Conservation (phyloP, 345 rosid species). For the Microcos paniculata region DNA sequence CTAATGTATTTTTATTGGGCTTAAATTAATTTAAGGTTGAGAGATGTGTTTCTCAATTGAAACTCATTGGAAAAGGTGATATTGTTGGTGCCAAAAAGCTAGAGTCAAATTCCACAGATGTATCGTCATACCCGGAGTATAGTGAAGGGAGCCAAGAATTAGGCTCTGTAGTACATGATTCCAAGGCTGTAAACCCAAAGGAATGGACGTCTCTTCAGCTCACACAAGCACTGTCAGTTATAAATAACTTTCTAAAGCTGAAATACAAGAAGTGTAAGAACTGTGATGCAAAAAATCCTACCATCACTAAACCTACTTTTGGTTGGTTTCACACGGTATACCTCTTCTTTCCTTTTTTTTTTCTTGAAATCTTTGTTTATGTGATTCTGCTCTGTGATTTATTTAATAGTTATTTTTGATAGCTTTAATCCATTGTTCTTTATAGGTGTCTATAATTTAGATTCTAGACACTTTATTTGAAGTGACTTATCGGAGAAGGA, state of each 20-base stretch:
- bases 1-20: neutral
- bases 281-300: conserved; percentile 42
- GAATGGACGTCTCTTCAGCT: conserved; percentile 85
- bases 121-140: conserved; percentile 33
- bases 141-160: conserved; percentile 45
- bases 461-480: too few species aligned
- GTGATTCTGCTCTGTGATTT: too few species aligned
- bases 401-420: too few species aligned
- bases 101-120: conserved; percentile 29
- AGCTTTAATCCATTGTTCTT: too few species aligned
- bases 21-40: conserved; percentile 43
- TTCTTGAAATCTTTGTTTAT: too few species aligned
- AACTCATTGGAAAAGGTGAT: conserved; percentile 77
- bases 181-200: conserved; percentile 24
- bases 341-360: neutral
- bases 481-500: too few species aligned
- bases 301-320: conserved; percentile 57
- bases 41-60: conserved; percentile 55
- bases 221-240: conserved; percentile 51
- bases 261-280: conserved; percentile 39
- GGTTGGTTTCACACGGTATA: conserved; percentile 84
- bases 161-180: conserved; percentile 30
- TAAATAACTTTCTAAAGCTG: conserved; percentile 52
- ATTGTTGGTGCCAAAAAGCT: conserved; percentile 64
- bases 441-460: too few species aligned